A percentile compares a stretch with the other conserved stretches of the same genome.
Evolutionary conservation across 352 stramenopile species (phyloP).

Genomic region (Phytophthora palmivora): DNA sequence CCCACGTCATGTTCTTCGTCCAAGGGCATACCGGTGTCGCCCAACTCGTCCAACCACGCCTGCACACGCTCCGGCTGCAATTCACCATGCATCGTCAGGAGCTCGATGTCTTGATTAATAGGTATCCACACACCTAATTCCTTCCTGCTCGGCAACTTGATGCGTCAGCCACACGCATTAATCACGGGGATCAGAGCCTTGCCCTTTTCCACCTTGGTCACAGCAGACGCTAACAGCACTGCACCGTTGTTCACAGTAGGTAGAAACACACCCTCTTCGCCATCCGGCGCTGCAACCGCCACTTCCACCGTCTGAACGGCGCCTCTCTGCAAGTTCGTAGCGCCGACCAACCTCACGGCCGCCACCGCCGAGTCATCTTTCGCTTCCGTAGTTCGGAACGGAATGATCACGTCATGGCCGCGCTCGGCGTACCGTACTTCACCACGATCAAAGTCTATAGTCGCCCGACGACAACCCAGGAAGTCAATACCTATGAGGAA

Average conservation of each 20-base stretch:
- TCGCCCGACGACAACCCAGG: background rate
- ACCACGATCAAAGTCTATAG: background rate
- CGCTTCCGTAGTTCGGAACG: background rate
- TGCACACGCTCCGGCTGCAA: background rate
- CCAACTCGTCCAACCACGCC: constrained; percentile 6
- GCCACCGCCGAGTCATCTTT: background rate
- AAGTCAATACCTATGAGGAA: background rate
- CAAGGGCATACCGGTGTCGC: background rate
- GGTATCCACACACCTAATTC: constrained; percentile 4
- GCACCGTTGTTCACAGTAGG: background rate
- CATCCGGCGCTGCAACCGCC: background rate
- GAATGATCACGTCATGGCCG: background rate
- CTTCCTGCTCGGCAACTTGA: background rate
- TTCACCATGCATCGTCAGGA: constrained; percentile 10
- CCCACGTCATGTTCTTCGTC: constrained; percentile 11
- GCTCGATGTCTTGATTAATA: background rate
- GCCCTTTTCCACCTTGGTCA: background rate
- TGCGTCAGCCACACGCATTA: background rate
- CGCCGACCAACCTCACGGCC: background rate
- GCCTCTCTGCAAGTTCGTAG: background rate
- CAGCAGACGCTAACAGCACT: background rate
- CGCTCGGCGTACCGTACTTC: background rate
- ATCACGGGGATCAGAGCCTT: background rate
- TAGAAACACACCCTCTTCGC: background rate
- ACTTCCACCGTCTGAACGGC: background rate